Base-by-base conservation (phyloP, 768 basidiomycete genomes). In the Leccinum truebloodii region DNA sequence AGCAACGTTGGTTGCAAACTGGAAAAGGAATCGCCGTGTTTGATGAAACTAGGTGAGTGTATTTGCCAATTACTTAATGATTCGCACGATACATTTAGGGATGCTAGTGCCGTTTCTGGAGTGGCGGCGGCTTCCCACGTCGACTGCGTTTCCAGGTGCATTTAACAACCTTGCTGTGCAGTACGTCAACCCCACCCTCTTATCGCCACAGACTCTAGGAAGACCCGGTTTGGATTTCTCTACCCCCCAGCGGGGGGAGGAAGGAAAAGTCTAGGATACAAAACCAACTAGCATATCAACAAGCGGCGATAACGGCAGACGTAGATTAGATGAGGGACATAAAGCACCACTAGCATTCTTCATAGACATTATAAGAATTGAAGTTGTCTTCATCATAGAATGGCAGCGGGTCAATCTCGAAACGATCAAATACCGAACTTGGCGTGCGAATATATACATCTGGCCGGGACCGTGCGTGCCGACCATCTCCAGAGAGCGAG, bases 321-420 rank as follows among this genome's bases (percentile, higher is more conserved):
- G 62, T 65, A 55, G 34, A 70, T 72, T 76, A 70, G 64, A 68
- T 54, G 61, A 61, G 68, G 67, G 70, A 67, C 73, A 72, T 61
- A 62, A 59, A 46, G 44, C 44, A 22, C 20, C 61, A 64, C 62
- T 89, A 90, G 77, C 88, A 89, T 75, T 86, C 84, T 77, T 83
- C 80, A 75, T 84, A 84, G 73, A 76, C 66, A 69, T 81, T 79
- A 81, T 82, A 81, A 65, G 80, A 74, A 65, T 64, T 78, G 72
- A 75, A 72, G 67, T 67, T 67, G 69, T 79, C 78, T 73, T 80
- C 79, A 67, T 82, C 77, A 66, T 85, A 81, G 69, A 88, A 90
- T 51, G 90, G 88, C 59, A 89, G 82, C 39, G 88, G 84, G 67
- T 90, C 88, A 71, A 87, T 76, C 73, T 88, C 86, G 64, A 87